phyloP scores from a whole-genome alignment of 441 rosid genomes.

The Euphorbia celastroides region DNA sequence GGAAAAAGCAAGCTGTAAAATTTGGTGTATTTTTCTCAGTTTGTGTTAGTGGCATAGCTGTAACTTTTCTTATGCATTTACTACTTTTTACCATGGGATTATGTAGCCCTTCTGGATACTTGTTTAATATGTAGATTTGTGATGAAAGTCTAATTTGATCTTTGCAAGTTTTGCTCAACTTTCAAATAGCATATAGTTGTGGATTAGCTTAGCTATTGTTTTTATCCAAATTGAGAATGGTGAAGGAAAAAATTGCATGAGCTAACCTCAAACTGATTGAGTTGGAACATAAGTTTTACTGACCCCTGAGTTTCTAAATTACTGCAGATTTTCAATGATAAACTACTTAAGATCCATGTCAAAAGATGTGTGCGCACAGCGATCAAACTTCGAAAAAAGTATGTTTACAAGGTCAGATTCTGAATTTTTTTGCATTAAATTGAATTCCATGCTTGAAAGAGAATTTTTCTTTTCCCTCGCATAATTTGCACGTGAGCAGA shows the following conservation, averaged over 20 bases:
- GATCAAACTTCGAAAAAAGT: constrained; percentile 82
- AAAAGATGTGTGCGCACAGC: constrained; percentile 68
- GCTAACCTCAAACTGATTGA: not conserved
- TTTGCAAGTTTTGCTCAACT: not conserved
- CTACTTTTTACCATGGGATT: not conserved
- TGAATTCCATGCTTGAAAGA: not conserved
- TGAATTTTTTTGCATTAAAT: not conserved
- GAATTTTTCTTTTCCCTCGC: not conserved
- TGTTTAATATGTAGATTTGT: not conserved
- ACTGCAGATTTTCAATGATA: constrained; percentile 86
- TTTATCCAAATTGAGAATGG: not conserved
- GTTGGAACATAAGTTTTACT: not conserved
- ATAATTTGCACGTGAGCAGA: not conserved
- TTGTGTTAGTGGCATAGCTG: not conserved
- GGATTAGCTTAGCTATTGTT: not conserved
- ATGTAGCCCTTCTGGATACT: not conserved
- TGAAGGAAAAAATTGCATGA: not conserved
- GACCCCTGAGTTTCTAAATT: constrained; percentile 2
- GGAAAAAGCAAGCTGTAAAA: not conserved
- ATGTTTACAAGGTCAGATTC: constrained; percentile 63
- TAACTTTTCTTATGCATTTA: not conserved
- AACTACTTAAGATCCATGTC: constrained; percentile 62
- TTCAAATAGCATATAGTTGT: not conserved
- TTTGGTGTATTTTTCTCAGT: not conserved
- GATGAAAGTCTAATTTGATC: not conserved